phyloP scores from a whole-genome alignment of 345 rosid genomes.

The Eucalyptus grandis region DNA sequence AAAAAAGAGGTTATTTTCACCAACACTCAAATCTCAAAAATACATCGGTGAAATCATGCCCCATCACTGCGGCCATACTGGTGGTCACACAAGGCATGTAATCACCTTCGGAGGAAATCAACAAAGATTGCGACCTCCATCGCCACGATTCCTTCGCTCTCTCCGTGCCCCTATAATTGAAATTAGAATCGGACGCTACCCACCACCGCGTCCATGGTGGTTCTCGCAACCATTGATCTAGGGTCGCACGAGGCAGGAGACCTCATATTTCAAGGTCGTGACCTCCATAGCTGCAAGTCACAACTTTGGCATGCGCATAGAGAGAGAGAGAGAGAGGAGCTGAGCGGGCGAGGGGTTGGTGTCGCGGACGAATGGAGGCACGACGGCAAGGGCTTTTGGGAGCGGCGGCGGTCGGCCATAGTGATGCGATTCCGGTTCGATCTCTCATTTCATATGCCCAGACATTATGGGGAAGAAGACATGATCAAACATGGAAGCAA shows the following conservation, averaged over 20 bases:
- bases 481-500: background rate
- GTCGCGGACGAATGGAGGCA: background rate
- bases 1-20: no score
- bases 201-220: background rate
- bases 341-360: background rate
- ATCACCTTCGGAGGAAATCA: background rate
- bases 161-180: background rate
- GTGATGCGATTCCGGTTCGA: accelerated
- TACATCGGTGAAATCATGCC: background rate
- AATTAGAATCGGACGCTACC: background rate
- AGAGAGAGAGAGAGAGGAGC: background rate
- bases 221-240: background rate
- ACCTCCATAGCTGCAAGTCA: background rate
- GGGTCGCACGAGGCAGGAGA: background rate
- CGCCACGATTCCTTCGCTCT: background rate
- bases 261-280: background rate
- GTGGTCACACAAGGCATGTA: background rate
- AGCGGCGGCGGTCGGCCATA: background rate
- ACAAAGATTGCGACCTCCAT: background rate
- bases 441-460: background rate
- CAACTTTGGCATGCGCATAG: background rate
- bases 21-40: background rate
- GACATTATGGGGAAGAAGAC: background rate
- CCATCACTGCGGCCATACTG: background rate
- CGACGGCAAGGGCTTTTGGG: background rate